These are phyloP conservation scores for Aschersonia sp. DNA, from an alignment of 2,329 filamentous ascomycete genomes.

Conservation along the genomic window DNA sequence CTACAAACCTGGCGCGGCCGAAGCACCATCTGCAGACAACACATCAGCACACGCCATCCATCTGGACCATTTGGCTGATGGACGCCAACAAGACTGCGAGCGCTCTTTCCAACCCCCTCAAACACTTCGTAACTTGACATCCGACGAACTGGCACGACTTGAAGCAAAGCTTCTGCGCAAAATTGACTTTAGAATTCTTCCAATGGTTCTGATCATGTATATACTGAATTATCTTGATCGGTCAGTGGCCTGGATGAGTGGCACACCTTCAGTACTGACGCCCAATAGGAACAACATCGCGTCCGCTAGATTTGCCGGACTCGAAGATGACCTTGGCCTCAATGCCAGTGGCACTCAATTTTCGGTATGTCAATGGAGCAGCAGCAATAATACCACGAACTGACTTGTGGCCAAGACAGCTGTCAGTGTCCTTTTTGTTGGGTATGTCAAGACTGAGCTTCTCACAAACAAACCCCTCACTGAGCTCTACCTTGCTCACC, in stretches of 20 bases:
- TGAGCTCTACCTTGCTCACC: neutral
- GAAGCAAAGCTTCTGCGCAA: conserved; percentile 7
- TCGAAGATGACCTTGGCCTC: conserved; percentile 37
- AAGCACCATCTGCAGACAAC: neutral
- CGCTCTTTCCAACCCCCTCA: neutral
- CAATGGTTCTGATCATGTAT: conserved; percentile 10
- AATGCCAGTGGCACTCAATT: conserved; percentile 9
- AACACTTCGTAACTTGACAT: neutral
- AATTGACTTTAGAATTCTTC: conserved; percentile 16
- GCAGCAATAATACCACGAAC: conserved; percentile 1
- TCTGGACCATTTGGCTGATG: neutral
- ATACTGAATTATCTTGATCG: conserved; percentile 33
- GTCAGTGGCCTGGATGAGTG: neutral
- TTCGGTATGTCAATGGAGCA: conserved; percentile 1
- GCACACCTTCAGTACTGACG: neutral
- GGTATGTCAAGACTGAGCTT: conserved; percentile 12
- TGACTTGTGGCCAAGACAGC: conserved; percentile 17
- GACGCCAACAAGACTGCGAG: neutral
- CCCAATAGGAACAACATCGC: conserved; percentile 22
- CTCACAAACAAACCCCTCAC: neutral
- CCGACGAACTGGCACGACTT: neutral
- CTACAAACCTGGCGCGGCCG: too few relatives aligned
- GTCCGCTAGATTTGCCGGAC: conserved; percentile 10
- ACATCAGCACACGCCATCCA: neutral
- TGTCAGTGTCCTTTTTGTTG: conserved; percentile 36